Evolutionary conservation across 345 rosid genomes (phyloP).

Genomic region (Lepidium africanum): DNA sequence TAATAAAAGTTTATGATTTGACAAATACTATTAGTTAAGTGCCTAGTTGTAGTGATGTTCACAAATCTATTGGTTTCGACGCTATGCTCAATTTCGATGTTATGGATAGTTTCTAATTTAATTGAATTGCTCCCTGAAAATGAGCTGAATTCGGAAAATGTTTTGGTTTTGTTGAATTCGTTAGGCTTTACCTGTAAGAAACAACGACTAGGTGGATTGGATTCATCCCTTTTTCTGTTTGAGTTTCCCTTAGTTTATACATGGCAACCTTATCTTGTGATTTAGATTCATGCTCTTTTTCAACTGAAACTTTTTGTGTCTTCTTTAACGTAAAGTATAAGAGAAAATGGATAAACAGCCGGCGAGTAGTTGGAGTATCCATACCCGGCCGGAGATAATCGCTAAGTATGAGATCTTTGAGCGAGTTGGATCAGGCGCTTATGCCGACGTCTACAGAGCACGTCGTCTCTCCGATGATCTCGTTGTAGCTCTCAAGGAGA

Average conservation of each 20-base stretch:
- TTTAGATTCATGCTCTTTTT: not conserved
- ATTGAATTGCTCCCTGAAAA: not conserved
- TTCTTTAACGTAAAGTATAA: not conserved
- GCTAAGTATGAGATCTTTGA: constrained; percentile 83
- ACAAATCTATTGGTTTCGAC: not conserved
- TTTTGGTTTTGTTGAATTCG: not conserved
- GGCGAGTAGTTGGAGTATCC: constrained; percentile 97
- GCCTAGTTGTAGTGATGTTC: not conserved
- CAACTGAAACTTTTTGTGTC: not conserved
- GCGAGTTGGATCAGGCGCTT: constrained; percentile 83
- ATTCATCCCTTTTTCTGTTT: not conserved
- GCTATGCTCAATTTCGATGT: not conserved
- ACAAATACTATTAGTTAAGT: not conserved
- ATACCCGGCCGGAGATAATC: constrained; percentile 71
- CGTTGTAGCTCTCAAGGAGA: constrained; percentile 84
- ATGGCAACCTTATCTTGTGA: not conserved
- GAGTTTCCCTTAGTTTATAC: not conserved
- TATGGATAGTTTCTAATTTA: not conserved
- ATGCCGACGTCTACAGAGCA: constrained; percentile 85
- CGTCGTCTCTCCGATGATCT: constrained; percentile 69
- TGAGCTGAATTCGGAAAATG: not conserved
- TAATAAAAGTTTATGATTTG: not conserved
- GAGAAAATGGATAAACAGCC: constrained; percentile 39
- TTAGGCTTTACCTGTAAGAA: not conserved
- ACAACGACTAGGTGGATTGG: not conserved